phyloP scores from a whole-genome alignment of 2,329 filamentous ascomycete species.

The Epichloe gansuensis region DNA sequence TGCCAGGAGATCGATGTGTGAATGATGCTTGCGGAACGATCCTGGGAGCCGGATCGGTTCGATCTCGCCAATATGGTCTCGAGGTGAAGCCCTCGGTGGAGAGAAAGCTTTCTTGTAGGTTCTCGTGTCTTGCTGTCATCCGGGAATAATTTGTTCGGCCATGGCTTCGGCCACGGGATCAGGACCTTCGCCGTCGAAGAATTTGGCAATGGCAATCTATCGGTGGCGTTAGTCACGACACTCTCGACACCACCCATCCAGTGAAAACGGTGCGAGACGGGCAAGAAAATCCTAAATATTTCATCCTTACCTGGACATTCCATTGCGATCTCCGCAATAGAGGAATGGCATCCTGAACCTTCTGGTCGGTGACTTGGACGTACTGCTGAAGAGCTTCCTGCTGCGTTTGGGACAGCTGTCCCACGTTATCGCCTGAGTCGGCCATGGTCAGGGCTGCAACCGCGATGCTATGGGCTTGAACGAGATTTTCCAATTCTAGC shows the following conservation, averaged over 20 bases:
- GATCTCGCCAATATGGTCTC: constrained; percentile 15
- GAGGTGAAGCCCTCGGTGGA: constrained; percentile 15
- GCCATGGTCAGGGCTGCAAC: constrained; percentile 16
- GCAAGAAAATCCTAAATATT: not conserved
- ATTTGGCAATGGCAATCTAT: constrained; percentile 89
- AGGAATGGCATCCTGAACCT: constrained; percentile 61
- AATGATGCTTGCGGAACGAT: constrained; percentile 68
- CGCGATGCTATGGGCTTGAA: not conserved
- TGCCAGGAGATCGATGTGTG: constrained; percentile 59
- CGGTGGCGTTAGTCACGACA: not conserved
- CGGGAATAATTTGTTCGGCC: constrained; percentile 49
- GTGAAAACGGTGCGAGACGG: too few relatives aligned
- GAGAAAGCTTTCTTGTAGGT: constrained; percentile 51
- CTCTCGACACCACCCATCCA: not conserved
- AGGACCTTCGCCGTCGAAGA: constrained; percentile 90
- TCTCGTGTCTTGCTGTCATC: constrained; percentile 56
- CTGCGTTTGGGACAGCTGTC: constrained; percentile 63
- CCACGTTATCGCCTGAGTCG: constrained; percentile 37
- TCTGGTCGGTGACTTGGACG: constrained; percentile 76
- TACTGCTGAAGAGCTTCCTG: constrained; percentile 80
- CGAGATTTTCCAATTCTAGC: not conserved
- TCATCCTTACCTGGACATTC: constrained; percentile 67
- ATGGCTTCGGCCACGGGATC: constrained; percentile 70
- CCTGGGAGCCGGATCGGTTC: constrained; percentile 61
- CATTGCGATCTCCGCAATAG: constrained; percentile 80